Percentiles rank a stretch among this genome's conserved stretches.
These are phyloP conservation scores for Fusarium stilboides DNA, from an alignment of 2,329 filamentous ascomycete genomes.

Conservation along the genomic window DNA sequence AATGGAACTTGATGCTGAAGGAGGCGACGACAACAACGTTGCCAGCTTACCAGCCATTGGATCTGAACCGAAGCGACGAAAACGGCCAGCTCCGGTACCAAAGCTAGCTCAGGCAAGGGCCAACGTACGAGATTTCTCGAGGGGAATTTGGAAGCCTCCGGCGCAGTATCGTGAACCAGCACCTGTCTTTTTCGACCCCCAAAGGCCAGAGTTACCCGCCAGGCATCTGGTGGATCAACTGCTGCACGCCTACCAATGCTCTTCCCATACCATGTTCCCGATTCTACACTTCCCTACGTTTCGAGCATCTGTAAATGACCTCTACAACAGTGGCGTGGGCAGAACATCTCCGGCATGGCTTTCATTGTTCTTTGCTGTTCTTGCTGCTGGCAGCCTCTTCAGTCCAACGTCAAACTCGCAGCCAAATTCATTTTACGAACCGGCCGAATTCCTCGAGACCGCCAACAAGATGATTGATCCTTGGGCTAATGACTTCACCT, in stretches of 20 bases:
- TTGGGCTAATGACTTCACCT: conserved; percentile 83
- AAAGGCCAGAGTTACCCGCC: conserved; percentile 77
- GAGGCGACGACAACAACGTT: conserved; percentile 63
- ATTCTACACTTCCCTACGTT: conserved; percentile 92
- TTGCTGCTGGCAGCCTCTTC: conserved; percentile 87
- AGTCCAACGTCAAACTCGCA: conserved; percentile 68
- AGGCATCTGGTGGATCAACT: conserved; percentile 79
- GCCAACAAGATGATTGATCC: conserved; percentile 81
- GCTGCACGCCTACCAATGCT: conserved; percentile 81
- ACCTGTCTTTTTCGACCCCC: conserved; percentile 65
- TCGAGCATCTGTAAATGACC: conserved; percentile 78
- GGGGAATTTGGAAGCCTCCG: conserved; percentile 85
- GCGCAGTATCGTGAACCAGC: conserved; percentile 72
- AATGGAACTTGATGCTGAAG: conserved; percentile 65
- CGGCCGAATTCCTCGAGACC: conserved; percentile 78
- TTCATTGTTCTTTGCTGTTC: conserved; percentile 84
- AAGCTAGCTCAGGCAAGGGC: conserved; percentile 80
- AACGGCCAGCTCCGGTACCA: conserved; percentile 72
- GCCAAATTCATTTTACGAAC: conserved; percentile 67
- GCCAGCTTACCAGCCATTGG: conserved; percentile 76
- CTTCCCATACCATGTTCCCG: conserved; percentile 85
- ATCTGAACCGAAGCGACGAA: conserved; percentile 75
- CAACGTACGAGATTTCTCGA: conserved; percentile 81
- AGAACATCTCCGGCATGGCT: conserved; percentile 77
- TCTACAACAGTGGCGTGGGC: conserved; percentile 77